Conservation (phyloP, 2,329 filamentous ascomycete species). For the Epichloe elymi region DNA sequence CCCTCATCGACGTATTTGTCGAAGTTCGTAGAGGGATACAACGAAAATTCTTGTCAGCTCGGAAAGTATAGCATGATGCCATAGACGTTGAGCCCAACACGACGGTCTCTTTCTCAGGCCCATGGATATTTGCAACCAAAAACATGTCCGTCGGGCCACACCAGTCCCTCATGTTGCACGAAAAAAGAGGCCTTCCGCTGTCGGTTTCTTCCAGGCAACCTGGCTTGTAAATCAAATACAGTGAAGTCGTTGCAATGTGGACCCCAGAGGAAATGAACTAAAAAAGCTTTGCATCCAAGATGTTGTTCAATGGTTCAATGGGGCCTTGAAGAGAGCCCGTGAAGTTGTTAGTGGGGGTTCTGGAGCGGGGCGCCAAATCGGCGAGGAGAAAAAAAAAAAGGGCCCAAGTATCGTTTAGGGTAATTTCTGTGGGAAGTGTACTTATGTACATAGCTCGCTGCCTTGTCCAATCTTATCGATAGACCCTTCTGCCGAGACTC, state of each 20-base stretch:
- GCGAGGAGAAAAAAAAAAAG: neutral
- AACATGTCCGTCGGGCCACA: too few species aligned
- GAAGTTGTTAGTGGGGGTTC: constrained; percentile 8
- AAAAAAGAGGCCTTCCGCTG: too few species aligned
- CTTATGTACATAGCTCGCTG: neutral
- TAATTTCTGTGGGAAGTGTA: neutral
- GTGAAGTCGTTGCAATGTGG: too few species aligned
- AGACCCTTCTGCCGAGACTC: constrained; percentile 8
- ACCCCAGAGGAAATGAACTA: neutral
- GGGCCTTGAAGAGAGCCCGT: neutral
- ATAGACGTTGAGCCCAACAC: too few species aligned
- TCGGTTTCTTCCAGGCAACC: neutral
- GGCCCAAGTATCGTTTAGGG: neutral
- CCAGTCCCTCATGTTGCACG: too few species aligned
- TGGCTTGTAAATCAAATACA: too few species aligned
- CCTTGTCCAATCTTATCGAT: constrained; percentile 13
- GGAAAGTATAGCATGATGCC: too few species aligned
- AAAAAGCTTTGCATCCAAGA: neutral
- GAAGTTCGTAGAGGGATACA: too few species aligned
- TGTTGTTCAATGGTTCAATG: neutral
- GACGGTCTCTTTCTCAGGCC: too few species aligned
- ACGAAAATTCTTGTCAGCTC: too few species aligned
- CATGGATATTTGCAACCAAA: too few species aligned
- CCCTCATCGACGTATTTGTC: too few species aligned
- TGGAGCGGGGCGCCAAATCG: neutral